Evolutionary conservation across 805 yeast genomes (phyloP).

Genomic region (Pichia ethanolica): DNA sequence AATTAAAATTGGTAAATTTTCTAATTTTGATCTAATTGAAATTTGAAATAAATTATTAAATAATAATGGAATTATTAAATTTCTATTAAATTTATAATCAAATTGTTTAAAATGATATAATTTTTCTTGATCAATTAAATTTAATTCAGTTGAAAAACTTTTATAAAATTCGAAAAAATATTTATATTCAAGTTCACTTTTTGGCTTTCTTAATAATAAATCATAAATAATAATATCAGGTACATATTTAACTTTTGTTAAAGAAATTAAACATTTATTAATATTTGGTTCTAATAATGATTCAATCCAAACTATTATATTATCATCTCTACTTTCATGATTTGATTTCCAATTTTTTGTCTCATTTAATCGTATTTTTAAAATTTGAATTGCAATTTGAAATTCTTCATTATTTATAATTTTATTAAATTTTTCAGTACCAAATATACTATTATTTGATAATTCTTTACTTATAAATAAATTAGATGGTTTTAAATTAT

Average conservation of each 20-base stretch:
- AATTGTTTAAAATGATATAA: conserved; percentile 18
- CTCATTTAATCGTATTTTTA: conserved; percentile 20
- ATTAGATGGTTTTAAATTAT: conserved; percentile 1
- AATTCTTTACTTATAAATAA: conserved; percentile 8
- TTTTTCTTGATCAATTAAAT: conserved; percentile 24
- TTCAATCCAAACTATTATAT: conserved; percentile 21
- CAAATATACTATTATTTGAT: conserved; percentile 1
- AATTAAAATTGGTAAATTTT: conserved; percentile 16
- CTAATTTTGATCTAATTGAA: conserved; percentile 19
- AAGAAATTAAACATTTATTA: conserved; percentile 11
- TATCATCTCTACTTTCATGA: conserved; percentile 13
- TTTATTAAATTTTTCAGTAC: not conserved
- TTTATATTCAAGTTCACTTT: conserved; percentile 20
- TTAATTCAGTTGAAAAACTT: conserved; percentile 14
- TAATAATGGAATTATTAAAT: conserved; percentile 21
- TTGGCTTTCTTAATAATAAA: conserved; percentile 21
- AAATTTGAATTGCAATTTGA: conserved; percentile 11
- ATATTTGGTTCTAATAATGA: conserved; percentile 22
- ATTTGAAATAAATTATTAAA: conserved; percentile 21
- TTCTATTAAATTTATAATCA: conserved; percentile 11
- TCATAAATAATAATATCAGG: conserved; percentile 26
- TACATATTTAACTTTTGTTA: conserved; percentile 14
- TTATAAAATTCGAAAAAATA: conserved; percentile 20
- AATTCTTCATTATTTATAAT: conserved; percentile 8
- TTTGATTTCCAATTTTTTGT: conserved; percentile 15